phyloP scores from a whole-genome alignment of 495 filamentous ascomycete genomes.

The Echria macrotheca region DNA sequence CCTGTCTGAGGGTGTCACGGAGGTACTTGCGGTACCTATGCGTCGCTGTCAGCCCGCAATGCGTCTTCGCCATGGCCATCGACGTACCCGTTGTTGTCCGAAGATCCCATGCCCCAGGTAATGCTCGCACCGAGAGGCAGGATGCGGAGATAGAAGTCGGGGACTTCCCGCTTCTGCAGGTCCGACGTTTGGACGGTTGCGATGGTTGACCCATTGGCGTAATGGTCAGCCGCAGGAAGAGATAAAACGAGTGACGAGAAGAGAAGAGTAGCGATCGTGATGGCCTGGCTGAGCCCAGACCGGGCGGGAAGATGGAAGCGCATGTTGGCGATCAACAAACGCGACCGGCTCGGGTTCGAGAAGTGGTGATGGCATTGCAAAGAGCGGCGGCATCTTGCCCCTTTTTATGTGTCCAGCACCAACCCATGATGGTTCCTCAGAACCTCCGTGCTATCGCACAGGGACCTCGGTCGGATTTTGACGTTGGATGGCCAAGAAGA shows the following conservation, averaged over 20 bases:
- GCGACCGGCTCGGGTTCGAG: too few species aligned
- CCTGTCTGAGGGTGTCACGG: background rate
- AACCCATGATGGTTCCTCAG: too few species aligned
- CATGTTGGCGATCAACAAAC: too few species aligned
- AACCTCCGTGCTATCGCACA: too few species aligned
- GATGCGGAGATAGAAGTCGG: conserved; percentile 30
- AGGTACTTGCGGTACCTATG: background rate
- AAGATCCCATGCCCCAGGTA: conserved; percentile 36
- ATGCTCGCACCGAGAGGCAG: conserved; percentile 50
- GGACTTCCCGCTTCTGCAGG: background rate
- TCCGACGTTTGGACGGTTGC: background rate
- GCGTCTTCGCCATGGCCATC: conserved; percentile 16
- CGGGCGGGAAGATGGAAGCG: background rate
- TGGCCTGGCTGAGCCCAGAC: background rate
- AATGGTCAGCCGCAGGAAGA: background rate
- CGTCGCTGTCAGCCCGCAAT: conserved; percentile 20
- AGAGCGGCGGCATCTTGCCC: too few species aligned
- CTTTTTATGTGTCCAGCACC: too few species aligned
- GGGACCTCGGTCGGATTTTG: too few species aligned
- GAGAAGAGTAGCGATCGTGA: background rate
- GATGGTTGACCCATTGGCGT: background rate
- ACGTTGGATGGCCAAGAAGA: too few species aligned
- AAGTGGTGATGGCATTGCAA: too few species aligned
- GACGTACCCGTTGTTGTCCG: conserved; percentile 38
- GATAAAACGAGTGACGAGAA: background rate